Percentiles rank a stretch among this genome's conserved stretches.
phyloP scores from a whole-genome alignment of 1,284 basidiomycete genomes.

The Cutaneotrichosporon curvatum region DNA sequence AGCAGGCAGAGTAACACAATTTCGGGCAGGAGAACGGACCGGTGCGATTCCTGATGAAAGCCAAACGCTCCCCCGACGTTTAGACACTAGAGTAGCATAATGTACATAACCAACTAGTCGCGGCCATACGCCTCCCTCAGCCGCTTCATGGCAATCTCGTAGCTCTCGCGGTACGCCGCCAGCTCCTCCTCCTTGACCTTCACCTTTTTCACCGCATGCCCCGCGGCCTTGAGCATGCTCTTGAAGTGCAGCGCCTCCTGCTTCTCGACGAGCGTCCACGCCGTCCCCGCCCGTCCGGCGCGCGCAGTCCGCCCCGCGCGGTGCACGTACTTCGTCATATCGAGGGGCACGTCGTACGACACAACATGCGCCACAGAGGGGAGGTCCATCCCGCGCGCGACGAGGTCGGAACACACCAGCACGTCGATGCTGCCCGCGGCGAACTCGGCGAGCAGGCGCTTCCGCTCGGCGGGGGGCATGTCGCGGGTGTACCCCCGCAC shows the following conservation, averaged over 20 bases:
- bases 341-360: conserved; percentile 90
- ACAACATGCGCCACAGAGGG: conserved; percentile 85
- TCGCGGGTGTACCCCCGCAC: conserved; percentile 81
- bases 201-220: conserved; percentile 68
- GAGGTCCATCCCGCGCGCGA: conserved; percentile 95
- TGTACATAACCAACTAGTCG: conserved; percentile 10
- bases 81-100: background rate
- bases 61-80: too few species aligned
- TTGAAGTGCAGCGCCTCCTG: conserved; percentile 94
- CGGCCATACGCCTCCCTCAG: conserved; percentile 24
- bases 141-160: conserved; percentile 50
- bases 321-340: conserved; percentile 96
- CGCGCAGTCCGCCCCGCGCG: conserved; percentile 90
- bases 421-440: conserved; percentile 73
- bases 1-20: too few species aligned
- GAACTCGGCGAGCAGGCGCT: conserved; percentile 70
- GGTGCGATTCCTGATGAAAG: background rate
- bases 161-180: conserved; percentile 54
- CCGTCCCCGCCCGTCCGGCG: conserved; percentile 75
- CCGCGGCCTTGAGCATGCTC: conserved; percentile 66
- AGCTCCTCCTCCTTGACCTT: conserved; percentile 62
- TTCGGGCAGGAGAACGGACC: too few species aligned
- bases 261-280: conserved; percentile 92
- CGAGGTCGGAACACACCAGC: conserved; percentile 93
- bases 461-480: conserved; percentile 65